Evolutionary conservation across 2,329 filamentous ascomycete genomes (phyloP), one percentile per base, ranked within the genome.

Genomic region (Pyrenophora seminiperda): DNA sequence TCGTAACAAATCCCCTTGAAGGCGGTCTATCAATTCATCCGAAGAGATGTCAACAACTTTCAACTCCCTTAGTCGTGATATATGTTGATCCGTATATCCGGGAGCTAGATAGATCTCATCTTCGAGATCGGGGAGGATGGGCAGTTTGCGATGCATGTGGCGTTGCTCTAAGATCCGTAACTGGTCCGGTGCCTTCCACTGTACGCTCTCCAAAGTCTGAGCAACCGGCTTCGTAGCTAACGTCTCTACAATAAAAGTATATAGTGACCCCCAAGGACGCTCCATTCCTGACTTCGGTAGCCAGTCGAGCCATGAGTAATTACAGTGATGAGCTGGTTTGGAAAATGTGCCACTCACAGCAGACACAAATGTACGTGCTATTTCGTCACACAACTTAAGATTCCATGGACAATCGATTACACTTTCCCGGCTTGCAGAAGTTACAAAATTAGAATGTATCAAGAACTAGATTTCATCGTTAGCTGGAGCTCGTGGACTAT

Each of bases 361-460:
- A n/a, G 30, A 20, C 18, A 22, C 29, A 22, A 66, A 65, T 2
- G 46, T 14, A 7, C 48, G 13, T 7, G 49, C 54, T 11, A 62
- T 44, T 6, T 50, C 56, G 3, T 57, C 27, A 9, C 47, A 22
- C 13, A 67, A 40, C 3, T 20, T 20, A n/a, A 54, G 37, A 31
- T 68, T 68, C 64, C 61, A 68, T 2, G 47, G 7, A 19, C 49
- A 56, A n/a, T 65, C 50, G 7, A 54, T 34, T 7, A 62, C 38
- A 30, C 32, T 53, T 33, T 67, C 62, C 11, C 63, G 60, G 22
- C 42, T 66, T 7, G 61, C 60, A 6, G 56, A 48, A 2, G 62
- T 58, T 18, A 64, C 58, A 34, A 68, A 68, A 32, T 67, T 62
- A 9, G 63, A 56, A 41, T 65, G 61, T n/a, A 68, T 60, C 5